Percentiles rank a stretch among this genome's conserved stretches.
These are phyloP conservation scores for Arthroderma sp. DNA, from an alignment of 2,329 filamentous ascomycete genomes.

Conservation along the genomic window DNA sequence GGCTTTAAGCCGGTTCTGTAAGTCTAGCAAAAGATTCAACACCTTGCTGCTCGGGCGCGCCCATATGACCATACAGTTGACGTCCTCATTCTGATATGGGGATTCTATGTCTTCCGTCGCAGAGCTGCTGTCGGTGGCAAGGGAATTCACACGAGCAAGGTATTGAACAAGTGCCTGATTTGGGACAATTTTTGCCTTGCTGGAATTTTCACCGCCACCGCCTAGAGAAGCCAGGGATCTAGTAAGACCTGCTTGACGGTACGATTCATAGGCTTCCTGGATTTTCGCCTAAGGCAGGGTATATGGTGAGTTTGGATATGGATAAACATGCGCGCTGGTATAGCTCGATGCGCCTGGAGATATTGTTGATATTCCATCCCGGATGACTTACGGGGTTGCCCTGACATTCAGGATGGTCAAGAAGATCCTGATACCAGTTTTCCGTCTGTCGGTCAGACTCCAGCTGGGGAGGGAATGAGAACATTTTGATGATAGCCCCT, in stretches of 20 bases:
- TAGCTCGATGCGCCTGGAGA: too few relatives aligned
- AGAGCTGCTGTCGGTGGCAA: not conserved
- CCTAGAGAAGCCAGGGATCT: constrained; percentile 1
- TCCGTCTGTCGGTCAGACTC: constrained; percentile 2
- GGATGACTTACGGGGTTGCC: constrained; percentile 2
- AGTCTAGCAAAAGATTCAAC: not conserved
- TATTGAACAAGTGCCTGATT: constrained; percentile 5
- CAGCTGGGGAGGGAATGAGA: constrained; percentile 6
- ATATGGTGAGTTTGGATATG: too few relatives aligned
- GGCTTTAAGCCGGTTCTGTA: constrained; percentile 3
- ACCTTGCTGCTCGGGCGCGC: constrained; percentile 5
- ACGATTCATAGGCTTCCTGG: constrained; percentile 5
- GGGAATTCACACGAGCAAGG: not conserved
- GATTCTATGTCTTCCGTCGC: not conserved
- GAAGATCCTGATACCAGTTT: constrained; percentile 7
- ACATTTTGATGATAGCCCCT: constrained; percentile 1
- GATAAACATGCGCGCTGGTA: too few relatives aligned
- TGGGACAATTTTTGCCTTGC: constrained; percentile 3
- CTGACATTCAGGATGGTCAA: constrained; percentile 7
- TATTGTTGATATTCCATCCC: not conserved
- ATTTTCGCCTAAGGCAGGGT: constrained; percentile 1
- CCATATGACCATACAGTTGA: constrained; percentile 7
- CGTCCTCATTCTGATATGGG: constrained; percentile 1
- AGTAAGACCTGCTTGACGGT: constrained; percentile 3
- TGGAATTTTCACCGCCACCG: not conserved